These are phyloP conservation scores for Diaporthe caulivora DNA, from an alignment of 2,329 filamentous ascomycete species.

Conservation along the genomic window DNA sequence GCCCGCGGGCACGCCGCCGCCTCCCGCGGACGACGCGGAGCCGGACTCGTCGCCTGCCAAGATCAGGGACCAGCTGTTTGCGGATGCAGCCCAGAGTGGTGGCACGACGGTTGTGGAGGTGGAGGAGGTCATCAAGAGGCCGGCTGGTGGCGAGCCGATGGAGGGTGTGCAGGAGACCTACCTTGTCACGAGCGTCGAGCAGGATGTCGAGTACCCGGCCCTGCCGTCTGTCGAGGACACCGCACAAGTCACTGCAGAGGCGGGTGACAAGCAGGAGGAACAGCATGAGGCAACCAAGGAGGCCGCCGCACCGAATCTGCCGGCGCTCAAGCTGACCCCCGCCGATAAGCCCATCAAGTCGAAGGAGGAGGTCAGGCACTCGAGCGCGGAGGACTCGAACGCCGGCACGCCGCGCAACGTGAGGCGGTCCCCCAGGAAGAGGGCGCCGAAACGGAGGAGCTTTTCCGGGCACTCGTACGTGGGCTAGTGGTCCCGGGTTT, in stretches of 20 bases:
- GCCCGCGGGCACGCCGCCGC: slow-evolving; percentile 10
- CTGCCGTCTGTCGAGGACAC: slow-evolving; percentile 34
- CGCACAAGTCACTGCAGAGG: not conserved
- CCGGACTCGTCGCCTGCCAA: slow-evolving; percentile 35
- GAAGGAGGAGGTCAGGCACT: slow-evolving; percentile 25
- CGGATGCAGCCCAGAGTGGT: not conserved
- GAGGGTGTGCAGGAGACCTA: slow-evolving; percentile 28
- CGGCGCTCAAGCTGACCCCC: not conserved
- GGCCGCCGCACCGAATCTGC: not conserved
- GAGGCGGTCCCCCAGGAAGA: slow-evolving; percentile 39
- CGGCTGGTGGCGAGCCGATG: slow-evolving; percentile 23
- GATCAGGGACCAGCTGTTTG: slow-evolving; percentile 33
- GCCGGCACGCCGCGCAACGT: slow-evolving; percentile 37
- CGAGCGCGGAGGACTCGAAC: slow-evolving; percentile 37
- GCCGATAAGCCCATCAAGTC: slow-evolving; percentile 21
- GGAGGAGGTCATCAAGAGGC: slow-evolving; percentile 20
- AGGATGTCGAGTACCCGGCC: slow-evolving; percentile 26
- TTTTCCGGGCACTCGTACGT: slow-evolving; percentile 9
- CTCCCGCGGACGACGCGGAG: not conserved
- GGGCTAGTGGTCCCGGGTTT: not conserved
- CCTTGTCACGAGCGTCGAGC: slow-evolving; percentile 23
- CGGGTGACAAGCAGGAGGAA: not conserved
- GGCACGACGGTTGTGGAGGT: not conserved
- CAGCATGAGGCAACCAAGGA: not conserved
- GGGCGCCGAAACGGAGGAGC: slow-evolving; percentile 23